Percentiles rank a stretch among this genome's conserved stretches.
phyloP scores from a whole-genome alignment of 192 early-diverging fungal genomes.

The Pilobolus umbonatus region DNA sequence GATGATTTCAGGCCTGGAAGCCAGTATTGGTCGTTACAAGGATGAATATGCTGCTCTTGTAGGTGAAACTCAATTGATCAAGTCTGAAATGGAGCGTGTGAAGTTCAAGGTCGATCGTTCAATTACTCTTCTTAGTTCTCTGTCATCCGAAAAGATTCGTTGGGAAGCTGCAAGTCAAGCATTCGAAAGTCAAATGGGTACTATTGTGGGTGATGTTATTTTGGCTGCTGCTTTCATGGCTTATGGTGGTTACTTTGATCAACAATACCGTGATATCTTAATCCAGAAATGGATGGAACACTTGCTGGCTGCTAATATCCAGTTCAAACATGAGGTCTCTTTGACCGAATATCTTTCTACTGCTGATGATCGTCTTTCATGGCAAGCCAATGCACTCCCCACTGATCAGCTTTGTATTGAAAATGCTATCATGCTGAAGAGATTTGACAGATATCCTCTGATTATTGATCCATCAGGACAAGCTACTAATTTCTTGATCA shows the following conservation, averaged over 20 bases:
- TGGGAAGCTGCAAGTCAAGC: slow-evolving; percentile 88
- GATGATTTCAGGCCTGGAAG: slow-evolving; percentile 82
- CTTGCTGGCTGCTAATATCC: slow-evolving; percentile 59
- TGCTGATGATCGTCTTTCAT: slow-evolving; percentile 86
- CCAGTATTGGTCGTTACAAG: slow-evolving; percentile 88
- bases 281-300: slow-evolving; percentile 76
- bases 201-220: slow-evolving; percentile 95
- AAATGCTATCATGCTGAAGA: slow-evolving; percentile 96
- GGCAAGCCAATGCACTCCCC: slow-evolving; percentile 82
- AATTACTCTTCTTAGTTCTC: slow-evolving; percentile 77
- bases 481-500: slow-evolving; percentile 82
- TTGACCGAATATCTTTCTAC: slow-evolving; percentile 87
- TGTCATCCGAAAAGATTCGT: slow-evolving; percentile 88
- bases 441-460: slow-evolving; percentile 94
- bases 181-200: slow-evolving; percentile 95
- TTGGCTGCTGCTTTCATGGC: slow-evolving; percentile 91
- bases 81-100: slow-evolving; percentile 89
- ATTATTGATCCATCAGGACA: slow-evolving; percentile 97
- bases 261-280: slow-evolving; percentile 84
- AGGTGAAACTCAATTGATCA: slow-evolving; percentile 84
- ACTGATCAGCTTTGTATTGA: slow-evolving; percentile 93
- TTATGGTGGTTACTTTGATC: slow-evolving; percentile 98
- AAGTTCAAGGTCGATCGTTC: slow-evolving; percentile 91
- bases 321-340: slow-evolving; percentile 75
- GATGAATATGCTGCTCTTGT: slow-evolving; percentile 97